phyloP scores from a whole-genome alignment of 768 basidiomycete species.

The Sarcodon sp. region DNA sequence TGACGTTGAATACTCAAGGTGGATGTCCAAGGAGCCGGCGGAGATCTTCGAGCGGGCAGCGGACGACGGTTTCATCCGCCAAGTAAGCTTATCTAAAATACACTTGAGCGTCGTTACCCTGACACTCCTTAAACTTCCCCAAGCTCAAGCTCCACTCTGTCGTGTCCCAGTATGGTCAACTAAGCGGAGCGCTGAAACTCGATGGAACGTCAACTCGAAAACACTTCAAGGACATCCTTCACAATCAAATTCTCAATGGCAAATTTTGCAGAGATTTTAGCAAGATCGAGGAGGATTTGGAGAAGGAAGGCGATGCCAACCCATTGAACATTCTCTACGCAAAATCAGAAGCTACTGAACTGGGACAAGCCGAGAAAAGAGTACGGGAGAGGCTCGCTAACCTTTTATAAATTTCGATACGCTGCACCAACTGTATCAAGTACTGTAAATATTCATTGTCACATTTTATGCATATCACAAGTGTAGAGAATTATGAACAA shows the following conservation, averaged over 20 bases:
- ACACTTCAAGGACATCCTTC: constrained; percentile 45
- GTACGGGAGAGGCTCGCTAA: constrained; percentile 36
- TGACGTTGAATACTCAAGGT: constrained; percentile 22
- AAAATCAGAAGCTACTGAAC: constrained; percentile 34
- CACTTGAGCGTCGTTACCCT: neutral
- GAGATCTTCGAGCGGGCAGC: constrained; percentile 59
- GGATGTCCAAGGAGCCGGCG: constrained; percentile 64
- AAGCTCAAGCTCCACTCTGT: constrained; percentile 49
- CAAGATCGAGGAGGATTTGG: constrained; percentile 40
- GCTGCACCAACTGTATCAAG: too few relatives aligned
- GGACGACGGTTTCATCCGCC: constrained; percentile 49
- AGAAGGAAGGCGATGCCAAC: constrained; percentile 39
- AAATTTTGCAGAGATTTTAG: constrained; percentile 44
- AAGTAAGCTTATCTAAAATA: constrained; percentile 19
- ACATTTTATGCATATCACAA: neutral
- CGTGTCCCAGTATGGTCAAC: constrained; percentile 51
- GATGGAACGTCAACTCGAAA: constrained; percentile 34
- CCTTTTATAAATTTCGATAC: constrained; percentile 14
- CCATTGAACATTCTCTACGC: constrained; percentile 43
- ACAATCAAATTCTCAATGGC: constrained; percentile 51
- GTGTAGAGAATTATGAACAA: too few relatives aligned
- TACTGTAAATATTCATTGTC: neutral
- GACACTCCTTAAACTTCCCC: constrained; percentile 1
- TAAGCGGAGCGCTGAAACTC: constrained; percentile 41
- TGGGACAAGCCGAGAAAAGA: constrained; percentile 46